phyloP scores from a whole-genome alignment of 2,329 filamentous ascomycete species.

The Penicillium palitans region DNA sequence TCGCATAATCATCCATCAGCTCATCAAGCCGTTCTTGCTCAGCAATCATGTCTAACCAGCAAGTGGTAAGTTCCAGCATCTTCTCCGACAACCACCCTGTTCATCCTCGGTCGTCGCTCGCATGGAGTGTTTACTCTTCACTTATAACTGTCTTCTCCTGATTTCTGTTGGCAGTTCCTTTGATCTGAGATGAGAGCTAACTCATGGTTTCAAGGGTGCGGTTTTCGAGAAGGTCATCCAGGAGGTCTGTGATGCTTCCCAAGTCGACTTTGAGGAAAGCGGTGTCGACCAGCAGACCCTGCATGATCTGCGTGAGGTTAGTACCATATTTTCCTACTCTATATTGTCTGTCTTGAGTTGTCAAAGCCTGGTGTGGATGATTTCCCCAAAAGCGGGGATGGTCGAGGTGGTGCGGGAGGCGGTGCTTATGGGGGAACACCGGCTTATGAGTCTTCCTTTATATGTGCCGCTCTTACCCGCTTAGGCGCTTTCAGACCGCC shows the following conservation, averaged over 20 bases:
- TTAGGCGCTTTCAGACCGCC: slow-evolving; percentile 26
- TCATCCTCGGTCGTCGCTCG: slow-evolving; percentile 24
- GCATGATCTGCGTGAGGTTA: slow-evolving; percentile 83
- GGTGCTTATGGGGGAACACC: slow-evolving; percentile 41
- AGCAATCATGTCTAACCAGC: slow-evolving; percentile 49
- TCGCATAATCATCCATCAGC: slow-evolving; percentile 19
- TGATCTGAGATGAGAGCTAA: slow-evolving; percentile 26
- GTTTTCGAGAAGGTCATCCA: slow-evolving; percentile 92
- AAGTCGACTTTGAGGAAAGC: slow-evolving; percentile 94
- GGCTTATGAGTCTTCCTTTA: slow-evolving; percentile 45
- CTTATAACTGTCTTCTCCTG: background rate
- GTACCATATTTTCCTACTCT: slow-evolving; percentile 37
- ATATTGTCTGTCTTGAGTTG: slow-evolving; percentile 9
- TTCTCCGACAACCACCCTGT: slow-evolving; percentile 19
- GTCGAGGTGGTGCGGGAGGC: slow-evolving; percentile 37
- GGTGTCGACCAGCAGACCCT: slow-evolving; percentile 86
- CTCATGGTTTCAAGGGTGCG: slow-evolving; percentile 55
- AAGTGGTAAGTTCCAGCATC: slow-evolving; percentile 47
- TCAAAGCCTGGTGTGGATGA: slow-evolving; percentile 13
- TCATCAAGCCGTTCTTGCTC: slow-evolving; percentile 2
- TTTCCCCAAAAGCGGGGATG: slow-evolving; percentile 32
- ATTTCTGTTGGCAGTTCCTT: background rate
- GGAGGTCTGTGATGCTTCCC: slow-evolving; percentile 85
- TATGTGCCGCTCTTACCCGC: slow-evolving; percentile 39
- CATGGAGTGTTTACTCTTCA: slow-evolving; percentile 16